Evolutionary conservation across 306 rosid species (phyloP).

Genomic region (Rosa lucieae): DNA sequence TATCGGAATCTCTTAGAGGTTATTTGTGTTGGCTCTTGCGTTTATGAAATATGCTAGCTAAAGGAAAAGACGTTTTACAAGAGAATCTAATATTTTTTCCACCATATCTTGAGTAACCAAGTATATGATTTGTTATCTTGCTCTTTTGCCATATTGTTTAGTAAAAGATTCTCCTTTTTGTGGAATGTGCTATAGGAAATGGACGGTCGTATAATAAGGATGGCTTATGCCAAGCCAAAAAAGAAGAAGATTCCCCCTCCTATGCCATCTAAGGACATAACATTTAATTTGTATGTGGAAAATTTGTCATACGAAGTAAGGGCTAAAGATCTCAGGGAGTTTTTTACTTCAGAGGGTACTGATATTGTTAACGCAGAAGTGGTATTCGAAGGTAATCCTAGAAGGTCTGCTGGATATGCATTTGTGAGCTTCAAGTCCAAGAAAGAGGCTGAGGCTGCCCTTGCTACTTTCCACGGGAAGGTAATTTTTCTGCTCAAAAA

Average conservation of each 20-base stretch:
- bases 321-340: conserved; percentile 72
- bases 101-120: background rate
- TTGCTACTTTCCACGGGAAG: conserved; percentile 74
- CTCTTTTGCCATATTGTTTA: background rate
- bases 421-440: conserved; percentile 81
- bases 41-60: background rate
- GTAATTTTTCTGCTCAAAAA: conserved; percentile 35
- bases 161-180: conserved; percentile 1
- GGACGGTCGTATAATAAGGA: conserved; percentile 63
- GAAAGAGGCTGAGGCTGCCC: conserved; percentile 78
- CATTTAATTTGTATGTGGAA: conserved; percentile 80
- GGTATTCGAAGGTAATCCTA: conserved; percentile 64
- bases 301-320: conserved; percentile 71
- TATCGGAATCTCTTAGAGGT: background rate
- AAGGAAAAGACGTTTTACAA: background rate
- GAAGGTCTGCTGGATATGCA: conserved; percentile 82
- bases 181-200: conserved; percentile 51
- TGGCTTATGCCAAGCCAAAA: conserved; percentile 62
- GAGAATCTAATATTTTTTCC: background rate
- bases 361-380: conserved; percentile 63
- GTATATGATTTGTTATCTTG: conserved; percentile 1
- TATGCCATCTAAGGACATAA: conserved; percentile 46
- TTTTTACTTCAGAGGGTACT: conserved; percentile 58
- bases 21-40: background rate
- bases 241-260: conserved; percentile 55